These are phyloP conservation scores for Arthroderma sp. DNA, from an alignment of 2,329 filamentous ascomycete species.

Conservation along the genomic window DNA sequence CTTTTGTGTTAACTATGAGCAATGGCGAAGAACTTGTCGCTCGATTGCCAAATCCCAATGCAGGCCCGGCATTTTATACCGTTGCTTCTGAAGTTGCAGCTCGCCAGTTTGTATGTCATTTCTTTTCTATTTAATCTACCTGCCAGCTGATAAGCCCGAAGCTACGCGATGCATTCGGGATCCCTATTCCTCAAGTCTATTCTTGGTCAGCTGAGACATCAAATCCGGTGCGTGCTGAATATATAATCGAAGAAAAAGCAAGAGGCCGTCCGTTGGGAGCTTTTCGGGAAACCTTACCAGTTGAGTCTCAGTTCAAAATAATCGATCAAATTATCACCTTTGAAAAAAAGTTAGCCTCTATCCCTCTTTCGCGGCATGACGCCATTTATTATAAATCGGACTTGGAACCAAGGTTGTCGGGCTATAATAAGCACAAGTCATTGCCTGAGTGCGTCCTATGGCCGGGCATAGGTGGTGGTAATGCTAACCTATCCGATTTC, in stretches of 20 bases:
- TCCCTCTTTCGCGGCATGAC: constrained; percentile 4
- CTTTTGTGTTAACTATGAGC: constrained; percentile 23
- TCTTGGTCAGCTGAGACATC: constrained; percentile 7
- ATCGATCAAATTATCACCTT: constrained; percentile 6
- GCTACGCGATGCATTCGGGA: constrained; percentile 8
- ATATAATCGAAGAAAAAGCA: constrained; percentile 19
- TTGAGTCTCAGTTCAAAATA: constrained; percentile 12
- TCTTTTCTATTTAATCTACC: background rate
- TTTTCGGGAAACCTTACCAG: constrained; percentile 5
- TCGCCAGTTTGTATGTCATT: constrained; percentile 14
- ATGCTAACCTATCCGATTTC: background rate
- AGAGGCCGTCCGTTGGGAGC: constrained; percentile 1
- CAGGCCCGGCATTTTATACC: constrained; percentile 10
- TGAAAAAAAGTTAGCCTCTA: constrained; percentile 3
- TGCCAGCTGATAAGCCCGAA: background rate
- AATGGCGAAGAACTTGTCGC: constrained; percentile 19
- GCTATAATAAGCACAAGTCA: background rate
- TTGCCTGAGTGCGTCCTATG: background rate
- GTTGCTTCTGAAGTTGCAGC: constrained; percentile 18
- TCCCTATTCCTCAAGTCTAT: constrained; percentile 10
- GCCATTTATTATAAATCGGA: constrained; percentile 8
- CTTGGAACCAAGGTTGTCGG: background rate
- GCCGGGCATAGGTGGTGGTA: no score
- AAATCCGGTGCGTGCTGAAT: constrained; percentile 11
- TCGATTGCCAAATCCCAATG: constrained; percentile 20